Percentiles rank a stretch among this genome's conserved stretches.
These are phyloP conservation scores for Fusarium mangiferae DNA, from an alignment of 2,329 filamentous ascomycete species.

Conservation along the genomic window DNA sequence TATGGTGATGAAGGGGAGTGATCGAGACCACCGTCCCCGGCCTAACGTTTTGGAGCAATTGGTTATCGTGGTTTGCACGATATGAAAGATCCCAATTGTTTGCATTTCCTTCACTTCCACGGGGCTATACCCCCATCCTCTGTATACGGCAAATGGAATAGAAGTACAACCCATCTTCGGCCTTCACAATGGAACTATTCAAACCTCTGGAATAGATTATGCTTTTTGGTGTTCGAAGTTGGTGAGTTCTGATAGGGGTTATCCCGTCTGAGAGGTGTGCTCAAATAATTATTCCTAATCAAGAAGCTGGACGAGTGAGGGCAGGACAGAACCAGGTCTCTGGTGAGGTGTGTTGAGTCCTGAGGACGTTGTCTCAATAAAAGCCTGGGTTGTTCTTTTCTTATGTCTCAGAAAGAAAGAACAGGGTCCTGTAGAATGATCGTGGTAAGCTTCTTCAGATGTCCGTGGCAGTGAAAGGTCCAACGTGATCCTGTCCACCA, in stretches of 20 bases:
- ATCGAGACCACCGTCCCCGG: neutral
- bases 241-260: neutral
- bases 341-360: slow-evolving; percentile 1
- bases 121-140: neutral
- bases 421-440: neutral
- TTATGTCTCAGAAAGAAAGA: neutral
- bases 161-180: neutral
- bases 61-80: neutral
- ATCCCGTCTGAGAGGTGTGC: neutral
- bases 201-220: neutral
- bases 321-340: neutral
- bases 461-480: neutral
- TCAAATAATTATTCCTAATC: neutral
- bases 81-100: neutral
- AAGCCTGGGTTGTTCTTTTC: neutral
- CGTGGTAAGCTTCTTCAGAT: neutral
- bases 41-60: neutral
- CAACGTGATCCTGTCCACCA: neutral
- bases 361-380: neutral
- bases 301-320: neutral
- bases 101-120: neutral
- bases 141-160: neutral
- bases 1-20: neutral
- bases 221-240: neutral
- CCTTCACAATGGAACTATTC: neutral